phyloP scores from a whole-genome alignment of 2,329 filamentous ascomycete genomes.

The Talaromyces verruculosus region DNA sequence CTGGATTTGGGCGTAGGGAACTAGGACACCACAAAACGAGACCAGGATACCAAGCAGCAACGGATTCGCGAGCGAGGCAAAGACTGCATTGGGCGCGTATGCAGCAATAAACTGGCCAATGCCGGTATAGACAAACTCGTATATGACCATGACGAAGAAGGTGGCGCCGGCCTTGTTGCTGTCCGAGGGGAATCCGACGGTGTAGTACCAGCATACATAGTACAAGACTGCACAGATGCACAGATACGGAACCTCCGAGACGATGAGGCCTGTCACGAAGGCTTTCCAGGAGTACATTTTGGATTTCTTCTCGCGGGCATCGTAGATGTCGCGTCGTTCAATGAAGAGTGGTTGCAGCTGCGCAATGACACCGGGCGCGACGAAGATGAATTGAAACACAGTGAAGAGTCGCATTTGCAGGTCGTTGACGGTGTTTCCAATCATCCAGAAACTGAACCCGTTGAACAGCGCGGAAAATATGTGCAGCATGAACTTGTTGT shows the following conservation, averaged over 20 bases:
- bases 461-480: conserved; percentile 52
- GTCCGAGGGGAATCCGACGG: conserved; percentile 64
- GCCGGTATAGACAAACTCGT: conserved; percentile 68
- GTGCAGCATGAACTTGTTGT: conserved; percentile 62
- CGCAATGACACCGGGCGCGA: conserved; percentile 45
- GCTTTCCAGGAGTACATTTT: conserved; percentile 71
- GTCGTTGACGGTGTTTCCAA: conserved; percentile 62
- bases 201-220: conserved; percentile 70
- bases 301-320: conserved; percentile 63
- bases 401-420: conserved; percentile 75
- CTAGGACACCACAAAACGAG: conserved; percentile 70
- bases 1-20: conserved; percentile 61
- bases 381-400: conserved; percentile 61
- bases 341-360: conserved; percentile 67
- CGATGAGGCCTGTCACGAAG: conserved; percentile 66
- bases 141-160: conserved; percentile 71
- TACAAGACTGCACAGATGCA: conserved; percentile 63
- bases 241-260: conserved; percentile 67
- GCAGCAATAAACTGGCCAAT: conserved; percentile 80
- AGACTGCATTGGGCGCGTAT: conserved; percentile 65
- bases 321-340: conserved; percentile 67
- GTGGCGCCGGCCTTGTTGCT: conserved; percentile 46
- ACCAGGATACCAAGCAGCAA: conserved; percentile 72
- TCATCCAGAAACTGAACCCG: conserved; percentile 64
- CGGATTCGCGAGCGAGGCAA: conserved; percentile 71